phyloP scores from a whole-genome alignment of 2,329 filamentous ascomycete genomes.

The Xylariaceae sp. region DNA sequence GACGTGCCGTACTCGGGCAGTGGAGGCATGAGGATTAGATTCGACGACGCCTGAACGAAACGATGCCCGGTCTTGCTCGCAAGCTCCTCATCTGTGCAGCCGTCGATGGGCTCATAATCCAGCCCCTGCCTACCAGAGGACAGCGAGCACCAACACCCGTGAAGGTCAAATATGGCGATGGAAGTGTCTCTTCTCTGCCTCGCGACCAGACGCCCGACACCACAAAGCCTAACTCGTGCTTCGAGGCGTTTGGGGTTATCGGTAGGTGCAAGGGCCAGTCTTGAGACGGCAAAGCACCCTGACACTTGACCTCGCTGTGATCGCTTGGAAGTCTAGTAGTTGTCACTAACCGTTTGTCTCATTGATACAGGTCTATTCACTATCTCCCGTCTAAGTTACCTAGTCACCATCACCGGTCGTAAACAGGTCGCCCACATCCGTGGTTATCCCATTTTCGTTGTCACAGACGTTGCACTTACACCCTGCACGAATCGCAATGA shows the following conservation, averaged over 20 bases:
- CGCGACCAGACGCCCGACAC: constrained; percentile 43
- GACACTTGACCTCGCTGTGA: not conserved
- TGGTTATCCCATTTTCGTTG: constrained; percentile 76
- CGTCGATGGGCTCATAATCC: constrained; percentile 77
- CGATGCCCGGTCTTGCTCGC: constrained; percentile 73
- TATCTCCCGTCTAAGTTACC: constrained; percentile 74
- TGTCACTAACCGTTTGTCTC: constrained; percentile 3
- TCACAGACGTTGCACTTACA: constrained; percentile 87
- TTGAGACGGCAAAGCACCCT: not conserved
- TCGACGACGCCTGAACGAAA: constrained; percentile 6
- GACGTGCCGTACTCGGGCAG: too few relatives aligned
- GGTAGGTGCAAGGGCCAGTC: constrained; percentile 35
- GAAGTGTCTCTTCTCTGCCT: constrained; percentile 38
- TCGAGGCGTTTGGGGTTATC: constrained; percentile 57
- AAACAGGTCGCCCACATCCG: constrained; percentile 85
- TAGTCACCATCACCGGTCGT: constrained; percentile 81
- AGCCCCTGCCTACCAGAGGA: constrained; percentile 62
- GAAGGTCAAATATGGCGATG: constrained; percentile 65
- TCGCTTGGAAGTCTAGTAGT: not conserved
- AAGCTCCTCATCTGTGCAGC: constrained; percentile 79
- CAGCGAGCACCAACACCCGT: constrained; percentile 48
- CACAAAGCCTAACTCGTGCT: constrained; percentile 42
- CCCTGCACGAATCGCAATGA: constrained; percentile 74
- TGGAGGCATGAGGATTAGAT: constrained; percentile 7
- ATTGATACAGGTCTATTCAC: constrained; percentile 67